Base-by-base conservation (phyloP, 805 yeast species). In the Starmera quercuum region DNA sequence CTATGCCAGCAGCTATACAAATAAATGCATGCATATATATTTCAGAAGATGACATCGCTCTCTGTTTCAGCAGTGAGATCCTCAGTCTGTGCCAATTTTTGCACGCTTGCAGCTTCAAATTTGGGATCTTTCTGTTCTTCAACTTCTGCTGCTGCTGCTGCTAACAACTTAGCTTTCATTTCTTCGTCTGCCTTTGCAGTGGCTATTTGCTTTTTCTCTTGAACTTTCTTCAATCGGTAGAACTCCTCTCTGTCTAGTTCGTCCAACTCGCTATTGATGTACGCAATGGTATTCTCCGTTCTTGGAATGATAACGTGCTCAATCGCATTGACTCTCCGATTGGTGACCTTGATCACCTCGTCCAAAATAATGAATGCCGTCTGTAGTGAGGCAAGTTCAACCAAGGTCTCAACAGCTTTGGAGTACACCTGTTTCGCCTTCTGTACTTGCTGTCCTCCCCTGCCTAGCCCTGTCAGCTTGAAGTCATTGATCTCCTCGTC, bases 381-480 rank as follows among this genome's bases (percentile, higher is more conserved):
- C 59, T 90, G 98, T 52, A 92, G 67, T 10, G 97, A 86, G 0
- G 98, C 98, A 46, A 90, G 71, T 56, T 87, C 97, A 21, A 90
- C 97, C 42, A 90, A 71, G 0, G 97, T 87, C 61, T 92, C 97
- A n/a, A 92, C 97, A 11, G 96, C 95, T 52, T 80, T 84, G 24
- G 96, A 80, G 60, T 92, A 92, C 17, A 92, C 95, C 45, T 75
- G 74, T 61, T 88, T 87, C 37, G 97, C 97, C 59, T 81, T 82
- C 60, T 84, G 95, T 35, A 90, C 95, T 58, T 90, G 97, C 62
- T 90, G 97, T 44, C 98, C 97, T 62, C 98, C 98, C 59, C 97
- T 75, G 33, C 98, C 98, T 46, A 90, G 70, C 48, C 98, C 98
- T 5, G 97, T 90, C 75, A 90, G 68, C 59, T 85, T 85, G 70